Base-by-base conservation (phyloP, 2,329 filamentous ascomycete genomes). In the Leptographium flavum region DNA sequence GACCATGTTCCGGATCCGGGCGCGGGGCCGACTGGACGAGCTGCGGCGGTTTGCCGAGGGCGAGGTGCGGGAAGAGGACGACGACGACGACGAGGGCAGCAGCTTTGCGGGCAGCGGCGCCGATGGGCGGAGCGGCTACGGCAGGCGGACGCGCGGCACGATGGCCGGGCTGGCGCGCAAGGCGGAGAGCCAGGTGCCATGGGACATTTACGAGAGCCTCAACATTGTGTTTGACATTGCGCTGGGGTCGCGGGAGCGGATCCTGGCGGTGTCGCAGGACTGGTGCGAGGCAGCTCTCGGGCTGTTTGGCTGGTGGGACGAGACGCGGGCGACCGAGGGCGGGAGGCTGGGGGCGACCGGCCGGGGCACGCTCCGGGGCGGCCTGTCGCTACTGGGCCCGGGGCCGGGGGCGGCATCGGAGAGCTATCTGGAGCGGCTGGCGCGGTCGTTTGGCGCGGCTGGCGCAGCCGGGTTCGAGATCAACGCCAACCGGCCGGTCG, bases 291-390 rank as follows among this genome's bases (percentile, higher is more conserved):
- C 87, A 0, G 83, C 81, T 0, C 65, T 95, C 48, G 84, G 81
- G 2, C 66, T 96, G 42, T 80, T 88, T 28, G 80, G 83, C 6
- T 96, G 90, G 90, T 94, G 88, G 87, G 82, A 94, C 57, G 86
- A 92, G 49, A 32, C 43, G 15, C 43, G 42, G 43, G 42, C n/a
- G 23, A 22, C n/a, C 19, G 43, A 37, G 30, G 31, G 28, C 19
- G 19, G 23, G 6, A n/a, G 32, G 22, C 22, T 28, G 33, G 21
- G 15, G 43, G 25, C 25, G n/a, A 9, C 17, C 17, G 37, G 21
- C 6, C n/a, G 14, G 17, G 10, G 35, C 17, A 7, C 31, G 41
- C 10, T 27, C 13, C 30, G 19, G 21, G 33, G 33, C n/a, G 33
- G 33, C 6, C 17, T n/a, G 17, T 19, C 17, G 17, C 4, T n/a